Conservation (phyloP, 768 basidiomycete genomes). For the Wakefieldia striispora region DNA sequence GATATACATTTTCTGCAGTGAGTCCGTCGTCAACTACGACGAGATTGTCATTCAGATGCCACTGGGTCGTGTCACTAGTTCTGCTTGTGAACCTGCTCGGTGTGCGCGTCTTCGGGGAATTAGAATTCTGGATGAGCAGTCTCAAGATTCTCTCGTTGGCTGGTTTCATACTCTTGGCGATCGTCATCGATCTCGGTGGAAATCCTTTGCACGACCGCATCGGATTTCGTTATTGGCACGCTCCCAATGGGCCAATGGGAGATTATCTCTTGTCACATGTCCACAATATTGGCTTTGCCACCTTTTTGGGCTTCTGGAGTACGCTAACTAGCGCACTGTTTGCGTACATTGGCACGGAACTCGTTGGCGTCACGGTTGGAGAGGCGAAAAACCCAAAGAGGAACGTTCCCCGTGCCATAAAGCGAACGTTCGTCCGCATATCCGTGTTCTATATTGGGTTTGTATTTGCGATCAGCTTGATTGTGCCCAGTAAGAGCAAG, state of each 20-base stretch:
- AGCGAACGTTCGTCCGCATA: constrained; percentile 60
- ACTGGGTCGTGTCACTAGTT: not conserved
- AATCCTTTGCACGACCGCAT: constrained; percentile 35
- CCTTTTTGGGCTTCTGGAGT: constrained; percentile 71
- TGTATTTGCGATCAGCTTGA: constrained; percentile 70
- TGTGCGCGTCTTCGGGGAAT: constrained; percentile 67
- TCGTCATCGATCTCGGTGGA: constrained; percentile 63
- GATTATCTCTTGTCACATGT: constrained; percentile 48
- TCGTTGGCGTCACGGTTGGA: constrained; percentile 63
- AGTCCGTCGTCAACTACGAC: not conserved
- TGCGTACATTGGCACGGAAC: constrained; percentile 73
- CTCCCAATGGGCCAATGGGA: constrained; percentile 57
- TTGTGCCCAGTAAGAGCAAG: constrained; percentile 52
- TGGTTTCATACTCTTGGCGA: constrained; percentile 8
- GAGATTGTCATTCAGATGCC: not conserved
- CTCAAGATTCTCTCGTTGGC: constrained; percentile 54
- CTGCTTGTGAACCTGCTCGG: constrained; percentile 52
- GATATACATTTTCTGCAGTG: not conserved
- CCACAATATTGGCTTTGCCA: constrained; percentile 46
- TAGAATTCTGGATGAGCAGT: constrained; percentile 73
- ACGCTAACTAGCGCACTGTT: constrained; percentile 72
- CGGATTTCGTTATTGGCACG: constrained; percentile 44
- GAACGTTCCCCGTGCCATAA: constrained; percentile 71
- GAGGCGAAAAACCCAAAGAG: constrained; percentile 69
- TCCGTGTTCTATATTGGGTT: constrained; percentile 66